Evolutionary conservation across 1,284 basidiomycete genomes (phyloP).

Genomic region (Porogramme epimiltina): DNA sequence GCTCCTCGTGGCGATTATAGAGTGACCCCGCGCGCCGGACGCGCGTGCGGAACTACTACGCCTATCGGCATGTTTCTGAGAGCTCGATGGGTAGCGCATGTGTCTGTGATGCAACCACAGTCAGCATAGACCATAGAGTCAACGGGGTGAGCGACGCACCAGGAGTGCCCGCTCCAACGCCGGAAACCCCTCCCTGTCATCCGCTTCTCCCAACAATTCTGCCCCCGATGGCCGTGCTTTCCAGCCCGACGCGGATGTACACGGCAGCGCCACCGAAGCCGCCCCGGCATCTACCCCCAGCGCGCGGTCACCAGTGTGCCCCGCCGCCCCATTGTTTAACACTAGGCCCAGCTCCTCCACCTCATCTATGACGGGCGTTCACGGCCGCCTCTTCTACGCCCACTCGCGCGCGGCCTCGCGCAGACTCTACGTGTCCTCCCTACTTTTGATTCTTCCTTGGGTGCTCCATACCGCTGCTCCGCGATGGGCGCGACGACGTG

Average conservation of each 20-base stretch:
- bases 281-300: too few relatives aligned
- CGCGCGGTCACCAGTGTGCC: too few relatives aligned
- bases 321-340: too few relatives aligned
- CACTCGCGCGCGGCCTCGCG: too few relatives aligned
- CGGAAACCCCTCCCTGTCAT: not conserved
- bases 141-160: not conserved
- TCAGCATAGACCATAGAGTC: not conserved
- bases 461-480: too few relatives aligned
- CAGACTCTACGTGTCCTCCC: too few relatives aligned
- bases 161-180: not conserved
- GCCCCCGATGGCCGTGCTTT: not conserved
- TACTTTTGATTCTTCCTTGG: too few relatives aligned
- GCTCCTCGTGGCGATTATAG: not conserved
- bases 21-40: not conserved
- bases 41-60: slow-evolving; percentile 2
- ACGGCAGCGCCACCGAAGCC: not conserved
- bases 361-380: too few relatives aligned
- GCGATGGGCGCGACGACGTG: too few relatives aligned
- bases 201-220: not conserved
- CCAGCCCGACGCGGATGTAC: not conserved
- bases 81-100: not conserved
- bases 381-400: too few relatives aligned
- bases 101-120: not conserved
- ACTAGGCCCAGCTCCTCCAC: too few relatives aligned
- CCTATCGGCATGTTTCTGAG: not conserved